Conservation (phyloP, 176 grass and related monocot genomes). For the Coix lacrymajobi region DNA sequence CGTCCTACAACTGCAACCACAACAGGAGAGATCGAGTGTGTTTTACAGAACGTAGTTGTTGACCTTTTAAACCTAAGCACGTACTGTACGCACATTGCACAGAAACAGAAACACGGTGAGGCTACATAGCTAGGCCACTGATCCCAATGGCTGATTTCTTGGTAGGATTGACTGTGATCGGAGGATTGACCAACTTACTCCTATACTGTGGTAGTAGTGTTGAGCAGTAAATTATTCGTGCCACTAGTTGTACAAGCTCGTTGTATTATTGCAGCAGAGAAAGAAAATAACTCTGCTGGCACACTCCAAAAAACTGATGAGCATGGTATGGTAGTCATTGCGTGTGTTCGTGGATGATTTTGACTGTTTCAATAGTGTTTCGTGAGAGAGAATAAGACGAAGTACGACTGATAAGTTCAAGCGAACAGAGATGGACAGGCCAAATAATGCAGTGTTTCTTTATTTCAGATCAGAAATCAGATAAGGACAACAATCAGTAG, state of each 20-base stretch:
- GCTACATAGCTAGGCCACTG: slow-evolving; percentile 11
- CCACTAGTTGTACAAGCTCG: not conserved
- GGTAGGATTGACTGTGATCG: not conserved
- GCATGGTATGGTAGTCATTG: not conserved
- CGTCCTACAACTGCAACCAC: not conserved
- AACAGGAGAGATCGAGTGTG: slow-evolving; percentile 4
- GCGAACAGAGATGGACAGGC: not conserved
- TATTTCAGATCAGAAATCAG: slow-evolving; percentile 16
- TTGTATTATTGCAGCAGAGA: not conserved
- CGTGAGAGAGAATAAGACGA: no score
- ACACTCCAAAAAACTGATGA: not conserved
- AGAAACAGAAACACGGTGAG: slow-evolving; percentile 37
- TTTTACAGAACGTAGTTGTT: slow-evolving; percentile 22
- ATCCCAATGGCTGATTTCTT: slow-evolving; percentile 44
- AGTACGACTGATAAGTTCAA: no score
- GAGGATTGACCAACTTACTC: slow-evolving; percentile 31
- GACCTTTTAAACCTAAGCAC: slow-evolving; percentile 21
- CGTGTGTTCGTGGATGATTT: no score
- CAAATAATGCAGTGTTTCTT: not conserved
- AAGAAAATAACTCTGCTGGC: not conserved
- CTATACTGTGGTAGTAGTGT: not conserved
- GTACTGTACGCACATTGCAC: slow-evolving; percentile 8
- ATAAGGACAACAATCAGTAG: slow-evolving; percentile 16
- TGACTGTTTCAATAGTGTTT: no score
- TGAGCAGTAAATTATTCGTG: not conserved